phyloP scores from a whole-genome alignment of 2,329 filamentous ascomycete species.

The Penicillium psychrosexuale region DNA sequence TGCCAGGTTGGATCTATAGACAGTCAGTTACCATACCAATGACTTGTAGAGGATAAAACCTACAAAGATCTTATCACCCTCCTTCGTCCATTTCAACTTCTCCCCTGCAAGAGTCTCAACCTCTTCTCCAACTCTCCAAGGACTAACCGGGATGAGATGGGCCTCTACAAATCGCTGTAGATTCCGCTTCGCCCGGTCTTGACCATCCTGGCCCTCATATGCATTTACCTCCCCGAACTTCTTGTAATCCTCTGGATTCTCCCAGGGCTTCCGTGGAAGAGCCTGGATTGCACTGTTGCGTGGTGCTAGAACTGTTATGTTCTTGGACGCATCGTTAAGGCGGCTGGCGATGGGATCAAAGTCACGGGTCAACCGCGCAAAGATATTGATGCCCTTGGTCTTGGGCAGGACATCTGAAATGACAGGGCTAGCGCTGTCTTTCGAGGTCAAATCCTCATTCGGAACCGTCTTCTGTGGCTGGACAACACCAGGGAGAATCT shows the following conservation, averaged over 20 bases:
- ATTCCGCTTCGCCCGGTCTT: constrained; percentile 73
- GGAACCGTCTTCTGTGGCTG: constrained; percentile 22
- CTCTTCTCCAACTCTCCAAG: constrained; percentile 69
- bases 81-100: constrained; percentile 79
- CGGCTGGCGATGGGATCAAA: constrained; percentile 66
- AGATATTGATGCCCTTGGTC: constrained; percentile 76
- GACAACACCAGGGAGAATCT: constrained; percentile 19
- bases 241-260: constrained; percentile 69
- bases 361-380: constrained; percentile 75
- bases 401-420: constrained; percentile 82
- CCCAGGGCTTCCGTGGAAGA: constrained; percentile 72
- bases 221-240: constrained; percentile 61
- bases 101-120: constrained; percentile 65
- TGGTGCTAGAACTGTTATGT: constrained; percentile 84
- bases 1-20: constrained; percentile 62
- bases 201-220: constrained; percentile 72
- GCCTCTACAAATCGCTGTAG: constrained; percentile 77
- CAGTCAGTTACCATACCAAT: background rate
- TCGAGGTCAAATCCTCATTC: constrained; percentile 9
- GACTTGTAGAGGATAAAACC: constrained; percentile 31
- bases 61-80: constrained; percentile 62
- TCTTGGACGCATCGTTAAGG: constrained; percentile 62
- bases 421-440: constrained; percentile 52
- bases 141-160: constrained; percentile 71
- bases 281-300: constrained; percentile 75